Percentiles rank a stretch among this genome's conserved stretches.
Evolutionary conservation across 305 asterid genomes (phyloP).

Genomic region (Withania somnifera): DNA sequence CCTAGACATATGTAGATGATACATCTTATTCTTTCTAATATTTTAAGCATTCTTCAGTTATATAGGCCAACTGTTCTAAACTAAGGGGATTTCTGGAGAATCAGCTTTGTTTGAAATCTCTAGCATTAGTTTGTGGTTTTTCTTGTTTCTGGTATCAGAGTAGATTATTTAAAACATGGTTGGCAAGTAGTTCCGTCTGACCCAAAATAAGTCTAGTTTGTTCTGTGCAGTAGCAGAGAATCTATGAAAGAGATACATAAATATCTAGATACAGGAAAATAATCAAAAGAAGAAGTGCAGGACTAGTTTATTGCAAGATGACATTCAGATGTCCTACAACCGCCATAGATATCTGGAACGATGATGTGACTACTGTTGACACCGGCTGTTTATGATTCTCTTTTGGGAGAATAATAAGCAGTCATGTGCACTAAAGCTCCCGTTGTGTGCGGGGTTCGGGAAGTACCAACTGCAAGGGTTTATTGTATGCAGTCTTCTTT

Average conservation of each 20-base stretch:
- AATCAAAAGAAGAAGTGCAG: background rate
- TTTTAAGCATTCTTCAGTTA: background rate
- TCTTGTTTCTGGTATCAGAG: background rate
- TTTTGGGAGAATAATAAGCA: too few species aligned
- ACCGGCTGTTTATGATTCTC: background rate
- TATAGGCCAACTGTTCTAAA: background rate
- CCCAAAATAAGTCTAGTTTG: background rate
- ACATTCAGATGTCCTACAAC: background rate
- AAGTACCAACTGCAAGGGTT: too few species aligned
- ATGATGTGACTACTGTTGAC: background rate
- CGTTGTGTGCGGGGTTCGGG: too few species aligned
- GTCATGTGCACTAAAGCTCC: too few species aligned
- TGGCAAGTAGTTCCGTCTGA: background rate
- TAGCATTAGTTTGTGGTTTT: background rate
- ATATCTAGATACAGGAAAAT: background rate
- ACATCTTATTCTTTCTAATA: background rate
- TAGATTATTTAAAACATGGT: background rate
- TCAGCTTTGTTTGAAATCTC: background rate
- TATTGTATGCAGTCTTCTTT: too few species aligned
- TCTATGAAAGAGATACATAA: background rate
- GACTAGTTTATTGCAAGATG: background rate
- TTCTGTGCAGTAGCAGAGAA: background rate
- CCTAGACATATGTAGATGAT: background rate
- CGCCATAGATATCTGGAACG: background rate
- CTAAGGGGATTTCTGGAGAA: background rate